phyloP scores from a whole-genome alignment of 495 filamentous ascomycete genomes.

The Penicillium odoratum region DNA sequence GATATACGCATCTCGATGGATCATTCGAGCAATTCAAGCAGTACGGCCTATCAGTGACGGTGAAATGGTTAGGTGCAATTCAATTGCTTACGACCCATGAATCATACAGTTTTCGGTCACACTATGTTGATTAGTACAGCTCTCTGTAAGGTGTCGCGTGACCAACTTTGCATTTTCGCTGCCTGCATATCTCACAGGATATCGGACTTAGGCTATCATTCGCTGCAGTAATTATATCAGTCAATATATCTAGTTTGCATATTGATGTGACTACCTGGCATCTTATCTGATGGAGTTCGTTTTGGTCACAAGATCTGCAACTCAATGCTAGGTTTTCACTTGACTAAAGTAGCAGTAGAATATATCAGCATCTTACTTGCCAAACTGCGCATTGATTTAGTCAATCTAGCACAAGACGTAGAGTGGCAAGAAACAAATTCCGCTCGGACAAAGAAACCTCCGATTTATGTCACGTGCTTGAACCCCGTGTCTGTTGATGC shows the following conservation, averaged over 20 bases:
- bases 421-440: neutral
- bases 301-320: neutral
- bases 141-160: too few relatives aligned
- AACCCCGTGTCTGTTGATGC: too few relatives aligned
- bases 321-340: neutral
- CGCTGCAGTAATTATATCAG: conserved; percentile 4
- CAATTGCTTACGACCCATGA: neutral
- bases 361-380: too few relatives aligned
- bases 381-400: too few relatives aligned
- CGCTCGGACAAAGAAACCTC: conserved; percentile 15
- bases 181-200: conserved; percentile 31
- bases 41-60: conserved; percentile 15
- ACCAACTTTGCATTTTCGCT: conserved; percentile 34
- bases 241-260: neutral
- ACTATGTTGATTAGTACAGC: conserved; percentile 18
- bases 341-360: too few relatives aligned
- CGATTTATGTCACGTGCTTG: neutral
- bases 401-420: neutral
- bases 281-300: neutral
- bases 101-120: conserved; percentile 30
- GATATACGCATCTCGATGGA: conserved; percentile 31
- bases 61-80: too few relatives aligned
- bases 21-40: conserved; percentile 32
- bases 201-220: conserved; percentile 19
- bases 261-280: neutral